Evolutionary conservation across 139 green algal genomes (phyloP).

Genomic region (Nannochloris sp.): DNA sequence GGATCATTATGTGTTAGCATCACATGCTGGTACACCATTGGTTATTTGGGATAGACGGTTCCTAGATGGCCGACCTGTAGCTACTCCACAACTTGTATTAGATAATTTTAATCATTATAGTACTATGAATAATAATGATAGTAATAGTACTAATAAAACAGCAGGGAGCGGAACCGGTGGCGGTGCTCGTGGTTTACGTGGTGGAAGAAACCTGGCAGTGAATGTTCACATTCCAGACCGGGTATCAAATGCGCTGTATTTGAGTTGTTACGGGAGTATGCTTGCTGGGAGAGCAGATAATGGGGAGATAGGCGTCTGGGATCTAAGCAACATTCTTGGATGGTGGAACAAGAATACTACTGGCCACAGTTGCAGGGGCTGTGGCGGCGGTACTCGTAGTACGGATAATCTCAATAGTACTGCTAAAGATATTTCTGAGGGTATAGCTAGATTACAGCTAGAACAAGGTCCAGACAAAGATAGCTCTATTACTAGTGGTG

Average conservation of each 20-base stretch:
- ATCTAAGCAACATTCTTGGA: neutral
- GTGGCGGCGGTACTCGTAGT: too few species aligned
- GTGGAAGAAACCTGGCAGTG: too few species aligned
- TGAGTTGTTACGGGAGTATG: neutral
- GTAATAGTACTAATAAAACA: too few species aligned
- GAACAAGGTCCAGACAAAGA: neutral
- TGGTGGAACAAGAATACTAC: neutral
- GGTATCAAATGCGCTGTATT: neutral
- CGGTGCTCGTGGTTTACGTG: too few species aligned
- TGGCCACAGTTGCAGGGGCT: too few species aligned
- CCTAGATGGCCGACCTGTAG: neutral
- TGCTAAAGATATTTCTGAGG: too few species aligned
- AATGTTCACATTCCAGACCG: neutral
- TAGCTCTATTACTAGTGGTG: neutral
- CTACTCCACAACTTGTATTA: neutral
- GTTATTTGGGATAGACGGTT: neutral
- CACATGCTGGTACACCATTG: slow-evolving; percentile 17
- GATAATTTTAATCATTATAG: neutral
- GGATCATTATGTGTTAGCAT: slow-evolving; percentile 34
- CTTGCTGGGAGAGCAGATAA: neutral
- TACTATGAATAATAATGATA: too few species aligned
- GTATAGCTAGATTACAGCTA: too few species aligned
- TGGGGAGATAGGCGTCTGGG: neutral
- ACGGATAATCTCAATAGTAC: too few species aligned
- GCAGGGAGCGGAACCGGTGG: too few species aligned